Conservation (phyloP, 1,284 basidiomycete genomes). For the Lignosus rhinocerotis region DNA sequence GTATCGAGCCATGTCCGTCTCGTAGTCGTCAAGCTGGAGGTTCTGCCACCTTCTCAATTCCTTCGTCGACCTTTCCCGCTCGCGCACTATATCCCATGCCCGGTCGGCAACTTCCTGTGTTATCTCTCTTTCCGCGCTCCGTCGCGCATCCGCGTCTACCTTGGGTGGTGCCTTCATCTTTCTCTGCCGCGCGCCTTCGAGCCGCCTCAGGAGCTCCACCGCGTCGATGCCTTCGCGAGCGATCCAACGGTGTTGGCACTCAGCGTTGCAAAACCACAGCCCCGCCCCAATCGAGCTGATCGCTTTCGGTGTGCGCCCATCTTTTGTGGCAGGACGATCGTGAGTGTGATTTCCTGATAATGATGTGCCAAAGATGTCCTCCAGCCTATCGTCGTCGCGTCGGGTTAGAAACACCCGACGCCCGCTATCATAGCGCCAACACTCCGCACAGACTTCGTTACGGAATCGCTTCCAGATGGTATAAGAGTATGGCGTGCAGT, state of each 20-base stretch:
- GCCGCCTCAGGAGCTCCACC: slow-evolving; percentile 30
- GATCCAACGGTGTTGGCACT: slow-evolving; percentile 48
- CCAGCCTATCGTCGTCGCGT: slow-evolving; percentile 26
- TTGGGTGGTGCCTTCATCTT: slow-evolving; percentile 30
- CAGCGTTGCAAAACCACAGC: slow-evolving; percentile 55
- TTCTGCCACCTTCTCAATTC: slow-evolving; percentile 27
- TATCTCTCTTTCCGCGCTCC: slow-evolving; percentile 13
- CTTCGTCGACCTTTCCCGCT: slow-evolving; percentile 25
- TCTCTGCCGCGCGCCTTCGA: slow-evolving; percentile 37
- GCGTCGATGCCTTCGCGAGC: slow-evolving; percentile 34
- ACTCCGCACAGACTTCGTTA: slow-evolving; percentile 64
- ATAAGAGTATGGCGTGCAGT: slow-evolving; percentile 30
- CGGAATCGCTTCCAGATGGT: slow-evolving; percentile 45
- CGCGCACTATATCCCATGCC: slow-evolving; percentile 26
- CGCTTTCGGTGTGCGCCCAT: neutral
- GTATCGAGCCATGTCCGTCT: slow-evolving; percentile 35
- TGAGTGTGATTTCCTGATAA: neutral
- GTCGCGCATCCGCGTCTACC: slow-evolving; percentile 16
- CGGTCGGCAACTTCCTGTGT: slow-evolving; percentile 23
- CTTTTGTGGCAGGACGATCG: neutral
- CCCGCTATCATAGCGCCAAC: slow-evolving; percentile 59
- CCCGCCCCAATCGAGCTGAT: slow-evolving; percentile 31
- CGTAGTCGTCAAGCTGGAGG: slow-evolving; percentile 34
- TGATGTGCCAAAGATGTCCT: neutral
- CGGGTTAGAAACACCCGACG: slow-evolving; percentile 31